A percentile compares a stretch with the other conserved stretches of the same genome.
phyloP scores from a whole-genome alignment of 1,139 yeast species.

The Trichomonascaceae sp. region DNA sequence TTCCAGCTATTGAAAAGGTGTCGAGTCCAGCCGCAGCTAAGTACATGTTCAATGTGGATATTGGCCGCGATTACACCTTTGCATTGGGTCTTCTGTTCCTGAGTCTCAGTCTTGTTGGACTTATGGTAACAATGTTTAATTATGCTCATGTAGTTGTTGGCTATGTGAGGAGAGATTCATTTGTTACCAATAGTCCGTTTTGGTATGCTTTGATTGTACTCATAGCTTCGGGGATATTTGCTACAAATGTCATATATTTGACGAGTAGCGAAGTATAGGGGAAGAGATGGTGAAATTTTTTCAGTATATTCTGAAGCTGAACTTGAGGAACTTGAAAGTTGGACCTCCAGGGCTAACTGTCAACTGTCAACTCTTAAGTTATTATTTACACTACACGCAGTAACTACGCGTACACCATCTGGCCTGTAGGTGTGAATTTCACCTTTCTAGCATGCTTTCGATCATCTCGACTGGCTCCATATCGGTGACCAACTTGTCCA shows the following conservation, averaged over 20 bases:
- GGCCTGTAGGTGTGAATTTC: slow-evolving; percentile 66
- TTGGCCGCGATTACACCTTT: slow-evolving; percentile 9
- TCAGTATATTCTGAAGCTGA: too few relatives aligned
- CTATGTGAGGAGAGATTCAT: slow-evolving; percentile 21
- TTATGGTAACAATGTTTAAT: slow-evolving; percentile 19
- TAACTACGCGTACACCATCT: slow-evolving; percentile 20
- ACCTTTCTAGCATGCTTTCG: slow-evolving; percentile 78
- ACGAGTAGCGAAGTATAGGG: slow-evolving; percentile 1
- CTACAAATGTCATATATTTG: slow-evolving; percentile 21
- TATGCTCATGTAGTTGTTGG: slow-evolving; percentile 22
- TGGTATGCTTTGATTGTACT: slow-evolving; percentile 15
- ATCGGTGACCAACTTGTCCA: slow-evolving; percentile 84
- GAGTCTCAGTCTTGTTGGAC: slow-evolving; percentile 18
- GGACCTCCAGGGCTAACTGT: neutral
- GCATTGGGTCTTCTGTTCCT: slow-evolving; percentile 23
- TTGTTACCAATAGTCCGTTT: slow-evolving; percentile 19
- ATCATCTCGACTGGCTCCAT: slow-evolving; percentile 88
- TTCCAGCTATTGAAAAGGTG: slow-evolving; percentile 12
- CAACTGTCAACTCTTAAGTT: too few relatives aligned
- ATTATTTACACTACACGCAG: neutral
- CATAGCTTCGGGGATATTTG: slow-evolving; percentile 20
- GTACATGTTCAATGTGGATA: neutral
- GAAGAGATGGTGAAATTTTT: too few relatives aligned
- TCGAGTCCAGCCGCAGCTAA: neutral
- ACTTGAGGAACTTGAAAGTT: too few relatives aligned